Evolutionary conservation across 768 basidiomycete species (phyloP).

Genomic region (Candolleomyces eurysporus): DNA sequence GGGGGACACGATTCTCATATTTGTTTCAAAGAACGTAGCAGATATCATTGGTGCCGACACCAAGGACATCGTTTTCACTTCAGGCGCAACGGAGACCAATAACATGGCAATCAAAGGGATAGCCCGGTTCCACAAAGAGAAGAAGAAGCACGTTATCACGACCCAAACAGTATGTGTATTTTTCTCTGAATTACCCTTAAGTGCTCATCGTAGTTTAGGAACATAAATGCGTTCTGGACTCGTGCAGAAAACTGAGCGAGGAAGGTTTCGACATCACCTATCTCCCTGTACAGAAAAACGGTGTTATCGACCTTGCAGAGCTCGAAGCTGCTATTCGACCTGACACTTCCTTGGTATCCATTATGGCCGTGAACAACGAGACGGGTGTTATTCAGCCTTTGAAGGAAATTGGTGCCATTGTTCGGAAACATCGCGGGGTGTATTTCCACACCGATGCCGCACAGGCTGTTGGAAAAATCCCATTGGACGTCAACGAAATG

Average conservation of each 20-base stretch:
- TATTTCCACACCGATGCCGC: conserved; percentile 98
- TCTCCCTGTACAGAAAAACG: conserved; percentile 88
- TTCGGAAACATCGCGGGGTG: conserved; percentile 84
- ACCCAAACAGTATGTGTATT: conserved; percentile 70
- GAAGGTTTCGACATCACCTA: conserved; percentile 99
- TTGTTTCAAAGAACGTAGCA: conserved; percentile 67
- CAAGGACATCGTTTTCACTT: conserved; percentile 97
- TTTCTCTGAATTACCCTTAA: neutral
- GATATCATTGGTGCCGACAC: conserved; percentile 90
- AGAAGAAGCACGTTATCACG: conserved; percentile 91
- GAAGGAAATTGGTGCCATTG: conserved; percentile 86
- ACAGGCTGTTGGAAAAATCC: conserved; percentile 91
- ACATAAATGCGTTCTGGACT: conserved; percentile 99
- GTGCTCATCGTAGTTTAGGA: conserved; percentile 50
- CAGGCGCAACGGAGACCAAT: conserved; percentile 96
- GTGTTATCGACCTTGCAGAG: conserved; percentile 72
- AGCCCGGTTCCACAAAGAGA: conserved; percentile 91
- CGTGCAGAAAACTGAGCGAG: conserved; percentile 91
- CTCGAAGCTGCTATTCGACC: conserved; percentile 89
- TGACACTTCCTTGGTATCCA: conserved; percentile 90
- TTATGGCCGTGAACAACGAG: conserved; percentile 99
- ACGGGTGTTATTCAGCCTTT: conserved; percentile 98
- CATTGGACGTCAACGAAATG: conserved; percentile 90
- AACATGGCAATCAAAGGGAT: conserved; percentile 98
- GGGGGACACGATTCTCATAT: conserved; percentile 3